Percentiles rank a stretch among this genome's conserved stretches.
Conservation (phyloP, 768 basidiomycete genomes). For the Panus rudis region DNA sequence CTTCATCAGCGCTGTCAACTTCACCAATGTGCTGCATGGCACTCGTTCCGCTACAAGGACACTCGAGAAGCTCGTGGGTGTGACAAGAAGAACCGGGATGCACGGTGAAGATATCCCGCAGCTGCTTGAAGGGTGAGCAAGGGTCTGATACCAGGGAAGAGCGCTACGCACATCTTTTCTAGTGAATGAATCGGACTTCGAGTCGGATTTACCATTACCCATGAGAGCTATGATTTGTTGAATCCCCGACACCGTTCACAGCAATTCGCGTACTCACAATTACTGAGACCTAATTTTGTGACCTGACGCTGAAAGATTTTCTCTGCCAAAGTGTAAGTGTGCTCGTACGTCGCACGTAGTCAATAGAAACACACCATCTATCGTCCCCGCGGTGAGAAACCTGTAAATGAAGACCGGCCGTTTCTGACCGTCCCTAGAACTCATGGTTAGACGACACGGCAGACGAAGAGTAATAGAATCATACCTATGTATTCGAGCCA, state of each 20-base stretch:
- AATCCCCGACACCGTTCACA: background rate
- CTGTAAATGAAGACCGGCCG: conserved; percentile 86
- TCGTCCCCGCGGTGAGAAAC: conserved; percentile 79
- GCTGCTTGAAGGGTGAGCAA: conserved; percentile 34
- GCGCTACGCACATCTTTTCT: conserved; percentile 59
- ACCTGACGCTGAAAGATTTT: conserved; percentile 93
- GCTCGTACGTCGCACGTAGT: conserved; percentile 16
- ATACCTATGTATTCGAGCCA: conserved; percentile 93
- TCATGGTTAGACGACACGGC: conserved; percentile 4
- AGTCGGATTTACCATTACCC: conserved; percentile 46
- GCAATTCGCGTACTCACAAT: conserved; percentile 46
- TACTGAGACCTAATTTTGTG: conserved; percentile 86
- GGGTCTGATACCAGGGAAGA: conserved; percentile 17
- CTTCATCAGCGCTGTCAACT: conserved; percentile 23
- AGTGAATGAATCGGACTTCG: conserved; percentile 81
- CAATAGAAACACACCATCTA: conserved; percentile 54
- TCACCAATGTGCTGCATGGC: conserved; percentile 8
- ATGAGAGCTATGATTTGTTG: conserved; percentile 18
- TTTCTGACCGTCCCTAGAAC: conserved; percentile 84
- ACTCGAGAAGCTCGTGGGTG: conserved; percentile 88
- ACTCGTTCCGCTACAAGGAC: conserved; percentile 40
- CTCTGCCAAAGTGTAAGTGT: conserved; percentile 38
- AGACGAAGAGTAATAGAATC: conserved; percentile 9
- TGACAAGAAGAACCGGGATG: conserved; percentile 75
- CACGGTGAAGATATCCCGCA: conserved; percentile 89